Percentiles rank a stretch among this genome's conserved stretches.
phyloP scores from a whole-genome alignment of 805 yeast genomes.

The Torulaspora franciscae region DNA sequence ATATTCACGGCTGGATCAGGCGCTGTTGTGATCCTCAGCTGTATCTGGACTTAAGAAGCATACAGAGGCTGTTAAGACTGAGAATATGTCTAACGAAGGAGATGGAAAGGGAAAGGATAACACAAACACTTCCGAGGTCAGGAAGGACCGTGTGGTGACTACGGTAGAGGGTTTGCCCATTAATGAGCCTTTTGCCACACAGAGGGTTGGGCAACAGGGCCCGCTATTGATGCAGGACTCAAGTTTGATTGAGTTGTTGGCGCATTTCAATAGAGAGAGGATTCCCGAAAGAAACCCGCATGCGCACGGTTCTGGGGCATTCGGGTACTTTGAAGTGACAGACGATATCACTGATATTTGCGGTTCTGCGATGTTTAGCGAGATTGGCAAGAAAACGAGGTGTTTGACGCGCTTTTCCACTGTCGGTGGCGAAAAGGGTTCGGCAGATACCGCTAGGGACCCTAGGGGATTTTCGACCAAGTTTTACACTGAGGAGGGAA shows the following conservation, averaged over 20 bases:
- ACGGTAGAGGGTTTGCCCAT: constrained; percentile 76
- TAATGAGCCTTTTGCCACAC: constrained; percentile 70
- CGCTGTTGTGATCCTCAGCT: too few species aligned
- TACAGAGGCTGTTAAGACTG: too few species aligned
- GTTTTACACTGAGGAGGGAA: constrained; percentile 63
- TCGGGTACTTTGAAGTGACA: constrained; percentile 79
- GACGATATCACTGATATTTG: constrained; percentile 75
- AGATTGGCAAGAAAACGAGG: constrained; percentile 75
- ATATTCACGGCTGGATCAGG: not conserved
- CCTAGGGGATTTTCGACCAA: constrained; percentile 67
- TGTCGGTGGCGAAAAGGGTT: constrained; percentile 65
- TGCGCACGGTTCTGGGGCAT: constrained; percentile 92
- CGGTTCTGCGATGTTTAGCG: constrained; percentile 62
- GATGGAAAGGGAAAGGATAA: constrained; percentile 18
- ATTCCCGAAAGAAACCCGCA: constrained; percentile 92
- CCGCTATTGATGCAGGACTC: constrained; percentile 80
- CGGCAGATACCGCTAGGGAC: constrained; percentile 63
- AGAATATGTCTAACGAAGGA: constrained; percentile 4
- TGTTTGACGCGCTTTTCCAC: constrained; percentile 68
- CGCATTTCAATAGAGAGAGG: constrained; percentile 86
- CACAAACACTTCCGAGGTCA: constrained; percentile 30
- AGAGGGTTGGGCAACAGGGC: constrained; percentile 69
- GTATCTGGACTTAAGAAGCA: too few species aligned
- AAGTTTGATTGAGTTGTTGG: constrained; percentile 70
- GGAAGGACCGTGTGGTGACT: constrained; percentile 51